Percentiles rank a stretch among this genome's conserved stretches.
phyloP scores from a whole-genome alignment of 305 asterid genomes.

The Rubia tinctorum region DNA sequence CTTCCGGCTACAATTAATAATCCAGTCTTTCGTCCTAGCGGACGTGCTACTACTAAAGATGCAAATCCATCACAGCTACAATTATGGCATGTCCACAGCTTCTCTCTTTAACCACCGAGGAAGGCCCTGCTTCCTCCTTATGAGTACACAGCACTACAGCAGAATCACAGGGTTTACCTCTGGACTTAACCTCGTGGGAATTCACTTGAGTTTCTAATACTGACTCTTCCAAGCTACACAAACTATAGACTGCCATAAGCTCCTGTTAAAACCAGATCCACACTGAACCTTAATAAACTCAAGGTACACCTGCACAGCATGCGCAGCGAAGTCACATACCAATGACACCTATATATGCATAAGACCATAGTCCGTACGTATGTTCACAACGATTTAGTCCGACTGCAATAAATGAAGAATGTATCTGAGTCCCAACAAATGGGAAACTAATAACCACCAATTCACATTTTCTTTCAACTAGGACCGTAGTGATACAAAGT shows the following conservation, averaged over 20 bases:
- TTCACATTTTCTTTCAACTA: background rate
- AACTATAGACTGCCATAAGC: background rate
- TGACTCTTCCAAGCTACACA: background rate
- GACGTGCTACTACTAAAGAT: background rate
- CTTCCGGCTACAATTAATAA: background rate
- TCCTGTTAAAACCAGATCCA: background rate
- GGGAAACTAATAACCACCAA: background rate
- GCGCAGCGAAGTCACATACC: background rate
- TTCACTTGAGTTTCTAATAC: background rate
- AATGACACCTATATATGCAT: background rate
- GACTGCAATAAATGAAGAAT: too few species aligned
- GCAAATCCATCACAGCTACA: background rate
- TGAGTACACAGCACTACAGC: background rate
- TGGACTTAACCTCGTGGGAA: background rate
- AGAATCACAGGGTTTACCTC: background rate
- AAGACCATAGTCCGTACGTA: too few species aligned
- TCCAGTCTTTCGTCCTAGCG: background rate
- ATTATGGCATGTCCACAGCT: background rate
- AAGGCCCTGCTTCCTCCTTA: too few species aligned
- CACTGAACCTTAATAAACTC: background rate
- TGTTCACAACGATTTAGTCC: background rate
- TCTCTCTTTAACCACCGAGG: background rate
- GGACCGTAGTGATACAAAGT: background rate
- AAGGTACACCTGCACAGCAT: background rate
- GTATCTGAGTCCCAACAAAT: too few species aligned